Evolutionary conservation across 148 eudicot genomes (phyloP), one percentile per base, ranked within the genome.

Genomic region (Rhododendron ovatum): DNA sequence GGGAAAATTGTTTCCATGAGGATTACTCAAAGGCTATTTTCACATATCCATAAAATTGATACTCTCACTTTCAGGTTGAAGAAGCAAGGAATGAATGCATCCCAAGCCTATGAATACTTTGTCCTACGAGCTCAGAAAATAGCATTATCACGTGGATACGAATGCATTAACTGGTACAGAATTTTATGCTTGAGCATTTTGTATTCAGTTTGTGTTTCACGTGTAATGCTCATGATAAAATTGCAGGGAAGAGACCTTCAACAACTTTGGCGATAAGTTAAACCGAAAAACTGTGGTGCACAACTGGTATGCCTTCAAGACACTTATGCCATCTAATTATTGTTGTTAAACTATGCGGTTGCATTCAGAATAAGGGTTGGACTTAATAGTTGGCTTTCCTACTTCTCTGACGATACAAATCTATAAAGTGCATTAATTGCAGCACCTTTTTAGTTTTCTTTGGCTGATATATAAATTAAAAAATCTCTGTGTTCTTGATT

Each of bases 201-300:
- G 4, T 81, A 0, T 0, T 22, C 1, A 37, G 43, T 71, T 78
- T 28, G 17, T 5, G 9, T 77, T 80, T 65, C n/a, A 82, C 80
- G 18, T 82, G 78, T 82, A 30, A 84, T 84, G 45, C 81, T 65
- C 74, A 8, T 87, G 61, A 75, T 82, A 85, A 55, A 47, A 78
- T 83, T 55, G 78, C 92, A 96, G 99, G 98, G 99, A 96, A 89
- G 99, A 96, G 90, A 94, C 99, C 41, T 96, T 95, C 90, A 94
- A 93, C 90, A 86, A 90, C 86, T 96, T 96, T 74, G 98, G 98
- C 11, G 83, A 87, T 50, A 93, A 96, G 87, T 83, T 95, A 88
- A 91, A 87, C 93, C 94, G 84, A 20, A 92, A 86, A 89, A 96
- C 98, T 4, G 90, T 96, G 80, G 94, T 96, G 67, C 99, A 95